Evolutionary conservation across 352 stramenopile genomes (phyloP).

Genomic region (Aphanomyces euteiches): DNA sequence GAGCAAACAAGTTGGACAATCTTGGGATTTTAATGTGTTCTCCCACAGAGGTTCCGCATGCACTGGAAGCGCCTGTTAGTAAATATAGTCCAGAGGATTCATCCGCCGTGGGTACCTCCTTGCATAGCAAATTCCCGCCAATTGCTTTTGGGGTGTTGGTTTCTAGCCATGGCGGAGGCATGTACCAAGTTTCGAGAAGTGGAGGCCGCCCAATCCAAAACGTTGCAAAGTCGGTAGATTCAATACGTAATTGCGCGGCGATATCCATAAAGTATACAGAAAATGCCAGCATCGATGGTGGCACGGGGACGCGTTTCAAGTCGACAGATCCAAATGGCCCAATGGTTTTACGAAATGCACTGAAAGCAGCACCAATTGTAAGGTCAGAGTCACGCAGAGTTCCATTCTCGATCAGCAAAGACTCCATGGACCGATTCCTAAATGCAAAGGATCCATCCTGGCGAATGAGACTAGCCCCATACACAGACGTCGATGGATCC

Average conservation of each 20-base stretch:
- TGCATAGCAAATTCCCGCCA: background rate
- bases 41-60: background rate
- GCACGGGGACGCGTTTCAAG: background rate
- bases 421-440: background rate
- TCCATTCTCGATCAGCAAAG: background rate
- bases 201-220: background rate
- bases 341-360: background rate
- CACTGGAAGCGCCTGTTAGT: background rate
- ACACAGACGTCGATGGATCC: background rate
- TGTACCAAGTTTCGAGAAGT: background rate
- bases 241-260: background rate
- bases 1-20: background rate
- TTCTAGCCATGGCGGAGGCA: background rate
- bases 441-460: background rate
- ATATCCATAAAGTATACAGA: conserved; percentile 1
- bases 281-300: background rate
- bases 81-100: background rate
- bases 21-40: background rate
- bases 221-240: background rate
- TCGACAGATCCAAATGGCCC: background rate
- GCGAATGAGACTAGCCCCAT: background rate
- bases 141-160: background rate
- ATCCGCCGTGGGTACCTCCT: background rate
- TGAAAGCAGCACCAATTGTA: background rate
- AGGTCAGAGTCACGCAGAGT: background rate